A percentile compares a stretch with the other conserved stretches of the same genome.
Evolutionary conservation across 306 rosid genomes (phyloP).

Genomic region (Ceratonia siliqua): DNA sequence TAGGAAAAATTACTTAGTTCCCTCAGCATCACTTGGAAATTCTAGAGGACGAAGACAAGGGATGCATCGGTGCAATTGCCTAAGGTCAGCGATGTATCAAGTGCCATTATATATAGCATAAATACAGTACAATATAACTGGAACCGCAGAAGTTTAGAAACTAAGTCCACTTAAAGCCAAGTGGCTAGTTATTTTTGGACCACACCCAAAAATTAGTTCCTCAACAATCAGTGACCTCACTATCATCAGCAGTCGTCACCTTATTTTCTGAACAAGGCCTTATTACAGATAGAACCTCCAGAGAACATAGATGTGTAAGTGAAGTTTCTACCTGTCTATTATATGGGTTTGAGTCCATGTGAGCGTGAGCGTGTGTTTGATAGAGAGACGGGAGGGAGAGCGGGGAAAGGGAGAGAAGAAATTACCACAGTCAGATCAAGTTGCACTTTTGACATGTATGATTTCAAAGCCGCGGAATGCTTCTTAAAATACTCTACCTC

Average conservation of each 20-base stretch:
- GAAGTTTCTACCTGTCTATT: background rate
- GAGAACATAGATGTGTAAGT: constrained; percentile 8
- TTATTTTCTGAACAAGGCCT: background rate
- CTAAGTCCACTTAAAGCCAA: background rate
- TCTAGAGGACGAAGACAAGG: background rate
- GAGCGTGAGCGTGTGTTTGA: background rate
- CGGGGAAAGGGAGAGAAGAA: constrained; percentile 20
- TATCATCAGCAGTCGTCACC: background rate
- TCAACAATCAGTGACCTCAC: background rate
- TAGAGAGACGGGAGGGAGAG: background rate
- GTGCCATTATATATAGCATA: background rate
- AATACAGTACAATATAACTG: background rate
- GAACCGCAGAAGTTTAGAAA: background rate
- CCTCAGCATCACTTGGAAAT: constrained; percentile 2
- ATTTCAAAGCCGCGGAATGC: constrained; percentile 65
- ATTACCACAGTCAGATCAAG: constrained; percentile 88
- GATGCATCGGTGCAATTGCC: constrained; percentile 14
- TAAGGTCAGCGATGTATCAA: background rate
- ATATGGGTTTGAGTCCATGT: background rate
- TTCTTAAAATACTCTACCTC: constrained; percentile 80
- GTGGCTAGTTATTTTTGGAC: background rate
- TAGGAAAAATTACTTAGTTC: constrained; percentile 5
- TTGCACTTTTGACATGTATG: constrained; percentile 59
- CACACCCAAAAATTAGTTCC: background rate
- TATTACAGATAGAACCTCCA: background rate